A percentile compares a stretch with the other conserved stretches of the same genome.
phyloP scores from a whole-genome alignment of 352 stramenopile genomes.

The Elongisporangium senticosum region DNA sequence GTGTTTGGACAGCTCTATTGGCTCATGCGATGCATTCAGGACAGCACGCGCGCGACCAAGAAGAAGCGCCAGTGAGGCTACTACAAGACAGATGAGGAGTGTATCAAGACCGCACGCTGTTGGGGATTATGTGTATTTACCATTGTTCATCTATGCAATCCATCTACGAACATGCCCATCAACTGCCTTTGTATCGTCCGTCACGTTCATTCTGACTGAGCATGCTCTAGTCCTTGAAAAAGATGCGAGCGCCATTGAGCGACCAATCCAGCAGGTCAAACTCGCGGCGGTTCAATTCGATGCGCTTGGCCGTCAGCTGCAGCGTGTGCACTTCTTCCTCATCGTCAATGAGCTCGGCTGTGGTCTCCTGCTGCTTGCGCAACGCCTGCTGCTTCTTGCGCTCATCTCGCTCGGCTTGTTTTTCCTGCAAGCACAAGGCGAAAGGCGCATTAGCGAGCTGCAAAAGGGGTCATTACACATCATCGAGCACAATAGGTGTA shows the following conservation, averaged over 20 bases:
- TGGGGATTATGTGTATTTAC: constrained; percentile 1
- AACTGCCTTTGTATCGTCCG: background rate
- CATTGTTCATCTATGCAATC: constrained; percentile 3
- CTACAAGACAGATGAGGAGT: background rate
- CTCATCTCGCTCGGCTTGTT: constrained; percentile 74
- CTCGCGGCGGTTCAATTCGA: constrained; percentile 83
- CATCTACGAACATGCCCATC: background rate
- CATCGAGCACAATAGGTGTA: constrained; percentile 9
- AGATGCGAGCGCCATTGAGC: constrained; percentile 87
- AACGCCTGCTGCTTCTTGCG: constrained; percentile 72
- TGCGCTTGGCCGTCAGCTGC: constrained; percentile 83
- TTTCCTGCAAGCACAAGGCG: constrained; percentile 27
- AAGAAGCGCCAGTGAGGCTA: constrained; percentile 43
- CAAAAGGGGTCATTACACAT: background rate
- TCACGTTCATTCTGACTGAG: background rate
- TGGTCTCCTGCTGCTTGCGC: constrained; percentile 81
- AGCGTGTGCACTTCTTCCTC: constrained; percentile 85
- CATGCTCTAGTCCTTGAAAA: constrained; percentile 84
- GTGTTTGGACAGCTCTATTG: constrained; percentile 29
- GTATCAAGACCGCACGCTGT: background rate
- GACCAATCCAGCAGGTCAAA: constrained; percentile 90
- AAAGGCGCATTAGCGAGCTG: background rate
- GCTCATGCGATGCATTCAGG: constrained; percentile 32
- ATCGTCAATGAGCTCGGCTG: constrained; percentile 78
- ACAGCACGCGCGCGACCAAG: constrained; percentile 19